Conservation (phyloP, 2,329 filamentous ascomycete species). For the Aureobasidium sp. region DNA sequence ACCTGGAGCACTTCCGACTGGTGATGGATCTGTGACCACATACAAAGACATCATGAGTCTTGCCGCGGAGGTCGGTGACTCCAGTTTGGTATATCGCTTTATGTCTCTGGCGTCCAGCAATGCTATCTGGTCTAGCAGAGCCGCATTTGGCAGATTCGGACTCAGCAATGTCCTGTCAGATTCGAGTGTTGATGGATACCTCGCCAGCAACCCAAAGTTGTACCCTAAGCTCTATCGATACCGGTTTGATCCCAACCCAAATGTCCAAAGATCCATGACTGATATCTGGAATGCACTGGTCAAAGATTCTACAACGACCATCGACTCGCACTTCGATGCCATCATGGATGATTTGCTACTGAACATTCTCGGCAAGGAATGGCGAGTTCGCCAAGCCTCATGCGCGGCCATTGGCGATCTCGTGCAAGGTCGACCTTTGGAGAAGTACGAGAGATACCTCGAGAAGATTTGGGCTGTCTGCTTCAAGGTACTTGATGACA, state of each 20-base stretch:
- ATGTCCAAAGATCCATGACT: slow-evolving; percentile 92
- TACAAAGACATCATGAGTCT: slow-evolving; percentile 96
- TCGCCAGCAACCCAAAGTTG: slow-evolving; percentile 80
- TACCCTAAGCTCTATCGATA: slow-evolving; percentile 95
- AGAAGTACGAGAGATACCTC: slow-evolving; percentile 73
- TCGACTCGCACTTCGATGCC: slow-evolving; percentile 75
- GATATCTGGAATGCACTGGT: slow-evolving; percentile 97
- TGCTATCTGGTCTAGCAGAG: slow-evolving; percentile 93
- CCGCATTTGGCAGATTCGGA: slow-evolving; percentile 90
- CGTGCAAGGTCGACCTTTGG: slow-evolving; percentile 65
- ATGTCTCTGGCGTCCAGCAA: slow-evolving; percentile 97
- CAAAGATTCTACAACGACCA: slow-evolving; percentile 70
- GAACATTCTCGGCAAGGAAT: slow-evolving; percentile 83
- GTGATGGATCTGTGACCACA: slow-evolving; percentile 84
- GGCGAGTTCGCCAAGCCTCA: slow-evolving; percentile 86
- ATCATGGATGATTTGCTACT: slow-evolving; percentile 84
- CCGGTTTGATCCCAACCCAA: slow-evolving; percentile 87
- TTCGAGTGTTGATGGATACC: slow-evolving; percentile 59
- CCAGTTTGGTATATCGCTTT: slow-evolving; percentile 93
- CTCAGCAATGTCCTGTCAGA: slow-evolving; percentile 87
- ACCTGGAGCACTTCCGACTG: slow-evolving; percentile 79
- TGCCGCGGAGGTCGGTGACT: slow-evolving; percentile 94
- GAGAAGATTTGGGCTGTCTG: slow-evolving; percentile 77
- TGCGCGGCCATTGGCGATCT: slow-evolving; percentile 86
- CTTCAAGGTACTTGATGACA: slow-evolving; percentile 90